phyloP scores from a whole-genome alignment of 345 rosid species.

The Eutrema heterophyllum region DNA sequence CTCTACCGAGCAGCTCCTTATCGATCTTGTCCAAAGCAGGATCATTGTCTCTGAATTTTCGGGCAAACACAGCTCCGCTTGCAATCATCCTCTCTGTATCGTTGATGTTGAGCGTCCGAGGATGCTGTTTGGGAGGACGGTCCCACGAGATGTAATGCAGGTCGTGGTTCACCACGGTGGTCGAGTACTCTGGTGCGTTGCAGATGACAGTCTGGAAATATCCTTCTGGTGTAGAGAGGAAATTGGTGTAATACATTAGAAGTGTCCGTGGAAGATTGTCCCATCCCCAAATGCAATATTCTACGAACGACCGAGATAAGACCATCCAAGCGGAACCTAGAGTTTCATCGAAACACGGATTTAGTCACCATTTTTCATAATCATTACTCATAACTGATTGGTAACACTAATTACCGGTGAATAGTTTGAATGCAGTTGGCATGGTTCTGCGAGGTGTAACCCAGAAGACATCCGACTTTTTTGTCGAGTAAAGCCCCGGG shows the following conservation, averaged over 20 bases:
- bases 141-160: constrained; percentile 39
- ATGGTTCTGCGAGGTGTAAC: constrained; percentile 68
- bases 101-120: constrained; percentile 24
- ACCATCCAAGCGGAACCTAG: constrained; percentile 45
- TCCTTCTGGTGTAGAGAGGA: constrained; percentile 46
- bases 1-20: constrained; percentile 22
- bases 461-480: constrained; percentile 76
- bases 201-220: constrained; percentile 51
- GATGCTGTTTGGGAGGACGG: constrained; percentile 36
- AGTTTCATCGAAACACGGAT: background rate
- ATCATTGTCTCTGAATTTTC: constrained; percentile 32
- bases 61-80: constrained; percentile 30
- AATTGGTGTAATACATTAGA: constrained; percentile 38
- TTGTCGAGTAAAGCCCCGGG: constrained; percentile 79
- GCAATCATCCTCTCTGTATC: constrained; percentile 28
- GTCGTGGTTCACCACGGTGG: constrained; percentile 35
- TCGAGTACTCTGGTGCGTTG: constrained; percentile 34
- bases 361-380: background rate
- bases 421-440: constrained; percentile 88
- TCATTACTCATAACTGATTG: background rate
- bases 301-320: constrained; percentile 19
- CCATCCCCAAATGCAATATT: constrained; percentile 33
- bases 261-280: constrained; percentile 34
- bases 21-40: constrained; percentile 33
- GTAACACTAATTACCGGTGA: constrained; percentile 53